Evolutionary conservation across 2,329 filamentous ascomycete species (phyloP), one percentile per base, ranked within the genome.

Genomic region (Magnaporthiopsis poae): DNA sequence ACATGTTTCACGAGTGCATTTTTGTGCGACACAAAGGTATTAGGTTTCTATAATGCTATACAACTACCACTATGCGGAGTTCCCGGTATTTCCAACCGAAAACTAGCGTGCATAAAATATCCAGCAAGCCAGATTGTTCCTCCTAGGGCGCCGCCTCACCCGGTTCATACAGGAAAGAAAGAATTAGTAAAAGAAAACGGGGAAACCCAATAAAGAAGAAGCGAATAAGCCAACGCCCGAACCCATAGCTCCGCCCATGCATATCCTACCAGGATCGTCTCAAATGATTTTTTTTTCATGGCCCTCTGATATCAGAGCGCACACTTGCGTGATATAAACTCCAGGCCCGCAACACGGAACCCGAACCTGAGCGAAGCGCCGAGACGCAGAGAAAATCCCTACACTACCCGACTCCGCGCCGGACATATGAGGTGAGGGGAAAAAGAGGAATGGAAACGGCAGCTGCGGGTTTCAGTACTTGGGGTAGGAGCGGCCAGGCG

Each of bases 401-500:
- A 9, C 60, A 61, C 15, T 27, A 25, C 60, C 27, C 25, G 11
- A 15, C 27, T 5, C 60, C 12, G 18, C 2, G 60, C n/a, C 60
- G 15, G 31, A 12, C 12, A 15, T 27, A 1, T 13, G 27, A 61
- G 15, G 8, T 3, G 11, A 61, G 15, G 15, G 25, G 15, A 9
- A 60, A 31, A 18, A 12, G 13, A 12, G 18, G 60, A 61, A 27
- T 18, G 31, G 39, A 31, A 61, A 29, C 31, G 31, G 15, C 27
- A 33, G 2, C 60, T 15, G 18, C 60, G 8, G n/a, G 2, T 7
- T 39, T 35, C 61, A 82, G 72, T 83, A 83, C 71, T 81, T 81
- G 66, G 75, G 69, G 65, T 81, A 83, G 72, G 79, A 80, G 36
- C 81, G 77, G 46, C 74, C 73, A 63, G 75, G 76, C 25, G 77